These are phyloP conservation scores for Nemania abortiva DNA, from an alignment of 2,329 filamentous ascomycete genomes.

Conservation along the genomic window DNA sequence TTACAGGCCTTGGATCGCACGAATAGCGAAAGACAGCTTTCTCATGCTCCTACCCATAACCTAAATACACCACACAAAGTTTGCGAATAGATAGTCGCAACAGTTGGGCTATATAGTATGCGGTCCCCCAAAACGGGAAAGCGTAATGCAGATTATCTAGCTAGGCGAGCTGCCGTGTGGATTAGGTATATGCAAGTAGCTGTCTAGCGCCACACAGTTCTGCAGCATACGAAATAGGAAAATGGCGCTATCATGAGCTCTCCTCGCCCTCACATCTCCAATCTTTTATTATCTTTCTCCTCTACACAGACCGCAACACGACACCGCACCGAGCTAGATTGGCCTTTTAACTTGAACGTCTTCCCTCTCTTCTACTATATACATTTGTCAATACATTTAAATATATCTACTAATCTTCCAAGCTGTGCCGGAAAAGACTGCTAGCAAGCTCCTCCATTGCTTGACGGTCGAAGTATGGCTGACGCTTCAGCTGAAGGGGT, in stretches of 20 bases:
- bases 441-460: conserved; percentile 66
- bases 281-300: conserved; percentile 9
- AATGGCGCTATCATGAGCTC: conserved; percentile 22
- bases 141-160: conserved; percentile 23
- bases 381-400: neutral
- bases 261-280: conserved; percentile 2
- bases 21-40: neutral
- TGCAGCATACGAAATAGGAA: conserved; percentile 7
- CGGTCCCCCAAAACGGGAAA: conserved; percentile 23
- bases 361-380: neutral
- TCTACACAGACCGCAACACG: neutral
- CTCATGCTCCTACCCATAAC: neutral
- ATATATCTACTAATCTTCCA: neutral
- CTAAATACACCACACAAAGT: neutral
- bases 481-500: conserved; percentile 52
- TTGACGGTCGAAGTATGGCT: conserved; percentile 63
- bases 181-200: neutral
- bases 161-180: neutral
- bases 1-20: neutral
- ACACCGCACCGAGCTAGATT: neutral
- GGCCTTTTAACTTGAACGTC: neutral
- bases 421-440: conserved; percentile 56
- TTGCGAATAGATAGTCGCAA: neutral
- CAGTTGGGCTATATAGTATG: neutral
- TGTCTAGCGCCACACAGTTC: conserved; percentile 15